Evolutionary conservation across 345 rosid genomes (phyloP), one percentile per base, ranked within the genome.

Genomic region (Corchorus olitorius): DNA sequence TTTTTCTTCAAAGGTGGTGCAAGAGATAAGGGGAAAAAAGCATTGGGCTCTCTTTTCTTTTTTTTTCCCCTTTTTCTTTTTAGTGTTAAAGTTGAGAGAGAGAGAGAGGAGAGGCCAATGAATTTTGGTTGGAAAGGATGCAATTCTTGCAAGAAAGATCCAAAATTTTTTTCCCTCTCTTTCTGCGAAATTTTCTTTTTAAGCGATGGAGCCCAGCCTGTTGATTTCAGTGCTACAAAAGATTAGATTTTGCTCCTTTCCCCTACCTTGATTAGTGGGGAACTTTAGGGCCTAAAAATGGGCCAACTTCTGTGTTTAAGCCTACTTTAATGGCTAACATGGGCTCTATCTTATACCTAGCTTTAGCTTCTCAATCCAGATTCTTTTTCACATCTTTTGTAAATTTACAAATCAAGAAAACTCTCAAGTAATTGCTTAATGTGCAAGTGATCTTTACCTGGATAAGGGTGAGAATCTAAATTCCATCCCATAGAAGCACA

Each of bases 1-100:
- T 46, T 84, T 83, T 39, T 39, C 4, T 39, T 80, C 77, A 79
- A 84, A 74, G 85, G 76, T 71, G 88, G 79, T 27, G 27, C 27
- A 76, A 49, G 53, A 80, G 70, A 54, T 63, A 53, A 6, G 76
- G 65, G 56, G 46, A 39, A 49, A 74, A 74, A 74, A 35, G 75
- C 61, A 87, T 39, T 39, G 43, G 43, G 43, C 43, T 39, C 43
- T 74, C 72, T 72, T 75, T 79, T 56, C 80, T 69, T 73, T 68
- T 74, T 78, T 66, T 69, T 75, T 73, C 73, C 4, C 34, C 45
- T 59, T 63, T 22, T 43, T 70, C 5, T 56, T 71, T 75, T 62
- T 8, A 52, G 49, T 64, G 81, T 64, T 82, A 82, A 83, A 83
- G 83, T 58, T 55, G 76, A 65, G 75, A 71, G 60, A 27, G 27